Conservation (phyloP, 2,329 filamentous ascomycete genomes). For the Colletotrichum costaricense region DNA sequence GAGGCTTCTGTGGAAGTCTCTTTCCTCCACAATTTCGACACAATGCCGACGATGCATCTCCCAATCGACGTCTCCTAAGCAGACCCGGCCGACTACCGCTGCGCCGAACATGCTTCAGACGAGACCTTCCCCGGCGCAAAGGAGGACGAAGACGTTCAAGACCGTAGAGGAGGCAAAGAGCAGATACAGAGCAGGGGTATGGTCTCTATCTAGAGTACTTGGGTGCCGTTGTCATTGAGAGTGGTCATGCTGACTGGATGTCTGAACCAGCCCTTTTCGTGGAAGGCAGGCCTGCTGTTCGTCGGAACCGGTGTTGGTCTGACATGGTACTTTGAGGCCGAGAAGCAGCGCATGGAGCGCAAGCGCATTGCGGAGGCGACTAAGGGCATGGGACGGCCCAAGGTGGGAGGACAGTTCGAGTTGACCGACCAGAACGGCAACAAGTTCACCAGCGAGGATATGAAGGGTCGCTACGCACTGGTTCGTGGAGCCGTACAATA, state of each 20-base stretch:
- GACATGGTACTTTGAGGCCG: slow-evolving; percentile 90
- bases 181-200: slow-evolving; percentile 66
- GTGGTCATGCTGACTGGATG: slow-evolving; percentile 11
- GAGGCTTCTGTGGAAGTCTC: slow-evolving; percentile 47
- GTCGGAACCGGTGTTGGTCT: slow-evolving; percentile 80
- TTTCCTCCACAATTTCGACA: slow-evolving; percentile 45
- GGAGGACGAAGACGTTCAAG: slow-evolving; percentile 58
- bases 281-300: slow-evolving; percentile 90
- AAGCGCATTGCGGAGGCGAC: slow-evolving; percentile 90
- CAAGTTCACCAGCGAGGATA: slow-evolving; percentile 79
- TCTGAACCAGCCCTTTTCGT: slow-evolving; percentile 82
- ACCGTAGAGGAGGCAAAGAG: slow-evolving; percentile 71
- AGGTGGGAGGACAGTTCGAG: slow-evolving; percentile 89
- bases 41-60: slow-evolving; percentile 58
- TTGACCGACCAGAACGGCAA: slow-evolving; percentile 85
- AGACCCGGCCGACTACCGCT: slow-evolving; percentile 48
- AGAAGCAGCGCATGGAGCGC: slow-evolving; percentile 91
- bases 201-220: slow-evolving; percentile 36
- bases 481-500: slow-evolving; percentile 56
- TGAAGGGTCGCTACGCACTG: slow-evolving; percentile 88
- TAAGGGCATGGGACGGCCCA: slow-evolving; percentile 92
- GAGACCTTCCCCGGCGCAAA: slow-evolving; percentile 49
- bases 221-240: not conserved
- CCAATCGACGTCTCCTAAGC: slow-evolving; percentile 47
- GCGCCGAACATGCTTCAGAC: slow-evolving; percentile 45